These are phyloP conservation scores for Wallacemonas sp. DNA, from an alignment of 208 protist genomes.

Conservation along the genomic window DNA sequence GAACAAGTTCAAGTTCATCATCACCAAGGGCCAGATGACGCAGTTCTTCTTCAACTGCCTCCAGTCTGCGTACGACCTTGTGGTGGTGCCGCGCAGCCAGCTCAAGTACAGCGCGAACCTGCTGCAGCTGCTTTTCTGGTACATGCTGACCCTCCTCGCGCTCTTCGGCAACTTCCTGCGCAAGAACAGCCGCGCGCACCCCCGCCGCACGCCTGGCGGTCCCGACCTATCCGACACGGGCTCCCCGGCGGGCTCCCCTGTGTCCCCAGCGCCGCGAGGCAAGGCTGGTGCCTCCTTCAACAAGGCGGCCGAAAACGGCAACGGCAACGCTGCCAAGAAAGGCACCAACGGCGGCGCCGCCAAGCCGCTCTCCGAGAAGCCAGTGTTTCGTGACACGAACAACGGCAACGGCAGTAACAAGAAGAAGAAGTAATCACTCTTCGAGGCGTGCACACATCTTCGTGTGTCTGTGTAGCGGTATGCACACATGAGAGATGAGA, in stretches of 20 bases:
- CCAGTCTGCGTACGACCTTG: slow-evolving; percentile 70
- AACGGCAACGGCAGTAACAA: not conserved
- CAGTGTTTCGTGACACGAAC: not conserved
- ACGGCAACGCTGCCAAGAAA: not conserved
- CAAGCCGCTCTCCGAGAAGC: slow-evolving; percentile 7
- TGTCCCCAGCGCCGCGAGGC: not conserved
- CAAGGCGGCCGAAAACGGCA: not conserved
- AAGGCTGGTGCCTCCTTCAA: not conserved
- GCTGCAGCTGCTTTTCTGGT: slow-evolving; percentile 67
- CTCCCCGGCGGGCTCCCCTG: not conserved
- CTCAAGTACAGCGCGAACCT: slow-evolving; percentile 55
- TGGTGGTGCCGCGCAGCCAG: slow-evolving; percentile 40
- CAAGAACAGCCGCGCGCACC: slow-evolving; percentile 37
- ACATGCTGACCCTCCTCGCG: slow-evolving; percentile 75
- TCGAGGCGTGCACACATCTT: no score
- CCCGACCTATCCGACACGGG: slow-evolving; percentile 2
- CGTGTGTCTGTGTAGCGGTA: no score
- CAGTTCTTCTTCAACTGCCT: slow-evolving; percentile 74
- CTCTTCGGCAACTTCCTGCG: slow-evolving; percentile 79
- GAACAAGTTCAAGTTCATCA: slow-evolving; percentile 74
- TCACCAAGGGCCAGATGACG: slow-evolving; percentile 77
- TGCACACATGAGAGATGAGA: no score
- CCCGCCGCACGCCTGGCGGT: not conserved
- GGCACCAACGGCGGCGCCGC: not conserved
- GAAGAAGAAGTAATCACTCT: slow-evolving; percentile 18